Base-by-base conservation (phyloP, 345 rosid genomes). In the Corchorus olitorius region DNA sequence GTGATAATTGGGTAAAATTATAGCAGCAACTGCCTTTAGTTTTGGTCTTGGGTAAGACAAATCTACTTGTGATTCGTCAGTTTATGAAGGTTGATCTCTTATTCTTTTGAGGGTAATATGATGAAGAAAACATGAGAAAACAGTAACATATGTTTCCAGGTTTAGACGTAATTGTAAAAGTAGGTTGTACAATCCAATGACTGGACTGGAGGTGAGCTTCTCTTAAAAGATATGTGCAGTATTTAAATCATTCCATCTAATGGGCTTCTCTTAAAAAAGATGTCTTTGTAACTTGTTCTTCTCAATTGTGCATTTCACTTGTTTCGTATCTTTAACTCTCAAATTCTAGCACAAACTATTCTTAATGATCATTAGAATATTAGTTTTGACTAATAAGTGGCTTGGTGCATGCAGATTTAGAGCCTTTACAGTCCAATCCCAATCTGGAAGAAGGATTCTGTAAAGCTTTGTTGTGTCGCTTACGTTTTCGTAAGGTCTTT, bases 401-500 rank as follows among this genome's bases (percentile, higher is more conserved):
- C 65, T 78, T 61, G 58, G 37, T 61, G 76, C 78, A 75, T 85
- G 87, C 94, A 92, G 99, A 92, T 84, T 76, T 92, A 77, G 97
- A 96, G 84, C 91, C 98, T 75, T 82, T 96, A 74, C 97, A 93
- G 80, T 60, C 80, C 67, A 83, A 92, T 87, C 79, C 81, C 67
- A 86, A 84, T 48, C 65, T 89, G 84, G 99, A 96, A 87, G 99
- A 92, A 81, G 88, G 94, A 70, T 92, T 86, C 77, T 93, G 98
- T 91, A 92, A 87, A 89, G 93, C 97, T 73, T 80, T 96, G 70
- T 83, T 92, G 77, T 94, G 97, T 85, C 93, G 99, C 84, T 78
- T 93, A 88, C 94, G 98, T 82, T 96, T 96, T 87, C 98, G 98
- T 92, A 93, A 96, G 99, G 99, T 96, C 91, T 93, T 87, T 76